Percentiles rank a stretch among this genome's conserved stretches.
Conservation (phyloP, 2,329 filamentous ascomycete genomes). For the Clonostachys solani region DNA sequence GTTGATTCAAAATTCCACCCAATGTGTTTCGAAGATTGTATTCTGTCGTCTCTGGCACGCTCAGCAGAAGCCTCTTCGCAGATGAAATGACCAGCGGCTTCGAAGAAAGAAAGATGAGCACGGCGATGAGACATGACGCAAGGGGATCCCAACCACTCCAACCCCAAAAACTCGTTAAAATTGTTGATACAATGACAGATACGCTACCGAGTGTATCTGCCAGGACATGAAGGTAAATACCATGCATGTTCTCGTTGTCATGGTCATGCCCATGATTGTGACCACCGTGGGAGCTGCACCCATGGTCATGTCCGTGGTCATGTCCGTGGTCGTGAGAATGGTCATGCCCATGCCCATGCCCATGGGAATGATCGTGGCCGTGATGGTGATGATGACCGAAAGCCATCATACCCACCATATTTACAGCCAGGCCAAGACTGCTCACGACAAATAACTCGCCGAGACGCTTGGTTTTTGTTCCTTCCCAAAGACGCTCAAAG, state of each 20-base stretch:
- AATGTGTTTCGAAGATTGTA: conserved; percentile 85
- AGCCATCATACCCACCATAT: conserved; percentile 85
- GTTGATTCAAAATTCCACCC: conserved; percentile 74
- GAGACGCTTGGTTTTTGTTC: conserved; percentile 77
- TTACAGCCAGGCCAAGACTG: conserved; percentile 79
- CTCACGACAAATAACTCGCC: conserved; percentile 88
- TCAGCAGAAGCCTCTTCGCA: conserved; percentile 77
- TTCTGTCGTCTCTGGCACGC: conserved; percentile 79
- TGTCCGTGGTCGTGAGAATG: conserved; percentile 35
- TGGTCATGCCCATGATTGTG: conserved; percentile 37
- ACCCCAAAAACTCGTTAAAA: conserved; percentile 79
- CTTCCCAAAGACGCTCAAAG: conserved; percentile 79
- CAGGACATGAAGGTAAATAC: conserved; percentile 92
- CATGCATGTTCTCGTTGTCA: conserved; percentile 96
- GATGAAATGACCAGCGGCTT: conserved; percentile 83
- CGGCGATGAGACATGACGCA: conserved; percentile 88
- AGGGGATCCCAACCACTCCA: conserved; percentile 95
- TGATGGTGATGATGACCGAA: conserved; percentile 66
- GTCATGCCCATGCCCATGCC: conserved; percentile 31
- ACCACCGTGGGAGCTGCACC: conserved; percentile 21
- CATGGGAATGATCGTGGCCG: conserved; percentile 28
- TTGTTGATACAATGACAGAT: conserved; percentile 88
- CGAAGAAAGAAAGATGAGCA: conserved; percentile 89
- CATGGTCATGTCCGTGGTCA: conserved; percentile 22
- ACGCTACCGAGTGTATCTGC: conserved; percentile 93